These are phyloP conservation scores for Pseudoturritis turrita DNA, from an alignment of 345 rosid genomes.

Conservation along the genomic window DNA sequence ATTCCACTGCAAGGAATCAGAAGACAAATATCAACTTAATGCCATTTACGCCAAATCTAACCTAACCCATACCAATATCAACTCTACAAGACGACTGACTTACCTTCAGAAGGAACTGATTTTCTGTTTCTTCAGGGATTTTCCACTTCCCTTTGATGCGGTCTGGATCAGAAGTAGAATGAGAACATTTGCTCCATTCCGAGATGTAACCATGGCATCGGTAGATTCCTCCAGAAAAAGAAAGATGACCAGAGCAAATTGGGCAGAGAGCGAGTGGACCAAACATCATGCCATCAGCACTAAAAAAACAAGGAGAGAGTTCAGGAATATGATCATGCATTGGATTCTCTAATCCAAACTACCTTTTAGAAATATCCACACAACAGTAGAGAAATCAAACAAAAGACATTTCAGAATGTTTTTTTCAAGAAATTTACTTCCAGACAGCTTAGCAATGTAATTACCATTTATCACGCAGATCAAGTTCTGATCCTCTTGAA, in stretches of 20 bases:
- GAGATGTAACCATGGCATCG: slow-evolving; percentile 70
- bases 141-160: slow-evolving; percentile 78
- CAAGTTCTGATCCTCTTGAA: slow-evolving; percentile 82
- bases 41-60: not conserved
- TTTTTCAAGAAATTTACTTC: not conserved
- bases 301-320: slow-evolving; percentile 24
- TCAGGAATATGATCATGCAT: not conserved
- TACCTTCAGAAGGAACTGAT: slow-evolving; percentile 70
- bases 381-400: not conserved
- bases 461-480: slow-evolving; percentile 86
- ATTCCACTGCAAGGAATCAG: slow-evolving; percentile 66
- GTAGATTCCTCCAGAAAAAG: slow-evolving; percentile 71
- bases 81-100: slow-evolving; percentile 1
- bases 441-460: not conserved
- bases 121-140: slow-evolving; percentile 64
- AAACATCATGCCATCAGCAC: slow-evolving; percentile 97
- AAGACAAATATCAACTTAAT: not conserved
- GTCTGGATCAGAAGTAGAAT: slow-evolving; percentile 66
- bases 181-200: slow-evolving; percentile 93
- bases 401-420: not conserved
- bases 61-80: not conserved
- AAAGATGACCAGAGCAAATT: slow-evolving; percentile 66
- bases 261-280: slow-evolving; percentile 79
- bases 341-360: not conserved
- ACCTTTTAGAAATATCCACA: not conserved